Conservation (phyloP, 257 asterid genomes). For the Petunia secreta region DNA sequence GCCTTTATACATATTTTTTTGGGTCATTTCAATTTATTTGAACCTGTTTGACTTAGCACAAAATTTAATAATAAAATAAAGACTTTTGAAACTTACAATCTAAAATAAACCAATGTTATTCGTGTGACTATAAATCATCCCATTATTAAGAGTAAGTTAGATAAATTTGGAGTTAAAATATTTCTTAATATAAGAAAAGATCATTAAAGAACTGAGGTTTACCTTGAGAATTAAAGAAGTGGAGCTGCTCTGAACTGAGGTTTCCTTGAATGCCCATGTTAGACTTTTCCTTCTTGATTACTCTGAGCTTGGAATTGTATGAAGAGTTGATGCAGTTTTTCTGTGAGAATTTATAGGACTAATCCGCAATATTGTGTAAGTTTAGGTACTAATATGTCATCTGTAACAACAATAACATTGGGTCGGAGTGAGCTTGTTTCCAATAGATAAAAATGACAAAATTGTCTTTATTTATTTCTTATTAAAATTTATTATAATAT, state of each 20-base stretch:
- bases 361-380: background rate
- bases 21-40: background rate
- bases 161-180: no score
- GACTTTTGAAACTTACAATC: background rate
- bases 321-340: background rate
- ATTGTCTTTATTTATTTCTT: no score
- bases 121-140: no score
- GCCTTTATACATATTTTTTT: no score
- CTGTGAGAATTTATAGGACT: background rate
- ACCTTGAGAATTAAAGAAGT: constrained; percentile 50
- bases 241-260: constrained; percentile 39
- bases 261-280: constrained; percentile 41
- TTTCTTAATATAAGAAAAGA: no score
- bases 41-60: background rate
- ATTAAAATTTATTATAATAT: no score
- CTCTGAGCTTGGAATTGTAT: background rate
- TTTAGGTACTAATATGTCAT: constrained; percentile 11
- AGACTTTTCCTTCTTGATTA: background rate
- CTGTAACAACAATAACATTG: no score
- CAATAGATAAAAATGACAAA: no score
- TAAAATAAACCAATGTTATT: no score
- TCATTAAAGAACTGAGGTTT: background rate
- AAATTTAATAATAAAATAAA: background rate
- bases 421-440: no score
- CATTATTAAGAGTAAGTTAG: no score